Conservation (phyloP, 805 yeast genomes). For the Candida wancherniae region DNA sequence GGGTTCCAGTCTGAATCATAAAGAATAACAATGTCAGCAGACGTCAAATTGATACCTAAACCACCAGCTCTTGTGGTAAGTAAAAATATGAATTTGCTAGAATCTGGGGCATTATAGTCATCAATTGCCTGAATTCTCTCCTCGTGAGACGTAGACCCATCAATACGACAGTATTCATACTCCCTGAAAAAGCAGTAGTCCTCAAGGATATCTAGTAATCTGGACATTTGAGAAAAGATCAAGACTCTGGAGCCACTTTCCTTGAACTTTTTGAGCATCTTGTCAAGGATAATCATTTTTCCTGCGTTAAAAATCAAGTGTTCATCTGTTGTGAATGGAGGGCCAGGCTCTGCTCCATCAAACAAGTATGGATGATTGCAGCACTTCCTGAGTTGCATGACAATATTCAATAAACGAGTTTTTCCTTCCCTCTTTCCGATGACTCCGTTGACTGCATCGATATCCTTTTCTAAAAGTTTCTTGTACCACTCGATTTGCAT, state of each 20-base stretch:
- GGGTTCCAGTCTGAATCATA: constrained; percentile 98
- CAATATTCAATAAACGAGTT: constrained; percentile 85
- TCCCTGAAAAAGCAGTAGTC: constrained; percentile 86
- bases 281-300: constrained; percentile 84
- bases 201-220: constrained; percentile 83
- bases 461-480: constrained; percentile 82
- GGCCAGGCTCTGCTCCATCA: constrained; percentile 99
- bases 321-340: constrained; percentile 94
- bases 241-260: constrained; percentile 82
- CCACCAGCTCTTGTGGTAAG: constrained; percentile 97
- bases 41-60: constrained; percentile 84
- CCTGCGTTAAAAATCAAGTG: constrained; percentile 88
- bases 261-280: constrained; percentile 65
- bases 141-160: constrained; percentile 90
- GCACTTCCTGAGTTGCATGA: constrained; percentile 94
- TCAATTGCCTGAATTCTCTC: constrained; percentile 91
- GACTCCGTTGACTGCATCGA: constrained; percentile 94
- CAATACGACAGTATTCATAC: constrained; percentile 85
- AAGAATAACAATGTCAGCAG: constrained; percentile 84
- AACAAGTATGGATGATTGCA: constrained; percentile 96
- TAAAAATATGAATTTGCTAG: constrained; percentile 77
- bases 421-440: constrained; percentile 93
- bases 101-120: constrained; percentile 78
- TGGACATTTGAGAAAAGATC: constrained; percentile 90
- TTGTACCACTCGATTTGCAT: constrained; percentile 95